A percentile compares a stretch with the other conserved stretches of the same genome.
Evolutionary conservation across 139 green algal genomes (phyloP).

Genomic region (Tetraselmis chui): DNA sequence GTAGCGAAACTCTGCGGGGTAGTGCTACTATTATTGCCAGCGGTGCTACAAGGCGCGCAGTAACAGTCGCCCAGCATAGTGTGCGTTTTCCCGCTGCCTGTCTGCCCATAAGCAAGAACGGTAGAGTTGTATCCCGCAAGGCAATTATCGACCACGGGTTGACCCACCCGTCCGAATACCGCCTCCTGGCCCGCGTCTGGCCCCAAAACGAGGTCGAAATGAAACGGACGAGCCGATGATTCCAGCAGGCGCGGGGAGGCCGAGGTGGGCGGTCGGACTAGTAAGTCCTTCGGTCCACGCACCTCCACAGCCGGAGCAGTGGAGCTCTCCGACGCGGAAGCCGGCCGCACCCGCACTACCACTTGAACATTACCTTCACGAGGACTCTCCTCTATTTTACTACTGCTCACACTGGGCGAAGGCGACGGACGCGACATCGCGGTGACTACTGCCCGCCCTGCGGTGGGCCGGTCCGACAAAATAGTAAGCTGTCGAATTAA

Average conservation of each 20-base stretch:
- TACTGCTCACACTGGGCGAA: no score
- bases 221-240: background rate
- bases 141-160: constrained; percentile 61
- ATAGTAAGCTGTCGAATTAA: no score
- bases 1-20: no score
- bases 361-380: background rate
- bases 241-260: background rate
- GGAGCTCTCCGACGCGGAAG: background rate
- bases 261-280: background rate
- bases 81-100: constrained; percentile 67
- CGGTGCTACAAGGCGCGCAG: background rate
- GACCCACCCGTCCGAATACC: constrained; percentile 22
- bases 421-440: no score
- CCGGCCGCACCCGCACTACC: background rate
- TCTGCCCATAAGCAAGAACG: constrained; percentile 77
- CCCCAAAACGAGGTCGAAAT: background rate
- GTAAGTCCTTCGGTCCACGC: background rate
- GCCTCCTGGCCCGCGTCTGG: background rate
- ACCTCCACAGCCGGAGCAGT: background rate
- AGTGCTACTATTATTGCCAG: background rate
- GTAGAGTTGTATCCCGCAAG: constrained; percentile 67
- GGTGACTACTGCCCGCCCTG: no score
- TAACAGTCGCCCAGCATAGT: constrained; percentile 53
- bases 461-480: no score
- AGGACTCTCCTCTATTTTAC: background rate